phyloP scores from a whole-genome alignment of 441 rosid genomes.

The Gossypium davidsonii region DNA sequence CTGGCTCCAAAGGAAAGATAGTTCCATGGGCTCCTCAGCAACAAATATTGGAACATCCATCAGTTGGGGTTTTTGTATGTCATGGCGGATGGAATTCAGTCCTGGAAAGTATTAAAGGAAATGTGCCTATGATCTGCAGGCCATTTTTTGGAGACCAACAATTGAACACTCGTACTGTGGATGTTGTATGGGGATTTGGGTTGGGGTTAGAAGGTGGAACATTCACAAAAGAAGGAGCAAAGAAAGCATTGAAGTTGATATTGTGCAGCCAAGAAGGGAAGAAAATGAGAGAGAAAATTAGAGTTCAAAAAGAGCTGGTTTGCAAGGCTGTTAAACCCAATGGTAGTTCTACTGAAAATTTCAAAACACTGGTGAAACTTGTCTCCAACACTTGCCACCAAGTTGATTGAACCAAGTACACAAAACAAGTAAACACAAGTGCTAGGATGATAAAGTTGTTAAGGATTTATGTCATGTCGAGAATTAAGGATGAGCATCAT shows the following conservation, averaged over 20 bases:
- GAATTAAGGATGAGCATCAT: too few species aligned
- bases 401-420: not conserved
- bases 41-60: conserved; percentile 24
- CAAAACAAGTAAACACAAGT: too few species aligned
- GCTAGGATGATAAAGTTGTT: too few species aligned
- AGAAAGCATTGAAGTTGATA: conserved; percentile 22
- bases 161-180: conserved; percentile 28
- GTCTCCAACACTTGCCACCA: not conserved
- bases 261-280: conserved; percentile 26
- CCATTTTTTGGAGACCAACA: conserved; percentile 46
- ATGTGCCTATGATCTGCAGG: conserved; percentile 48
- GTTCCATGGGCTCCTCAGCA: conserved; percentile 50
- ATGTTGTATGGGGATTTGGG: conserved; percentile 33
- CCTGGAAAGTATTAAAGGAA: conserved; percentile 31
- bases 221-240: conserved; percentile 22
- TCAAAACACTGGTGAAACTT: conserved; percentile 22
- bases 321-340: conserved; percentile 20
- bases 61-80: conserved; percentile 35
- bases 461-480: too few species aligned
- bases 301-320: conserved; percentile 21
- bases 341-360: conserved; percentile 35
- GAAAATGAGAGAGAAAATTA: conserved; percentile 27
- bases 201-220: conserved; percentile 31
- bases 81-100: conserved; percentile 55
- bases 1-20: conserved; percentile 25